Evolutionary conservation across 495 filamentous ascomycete genomes (phyloP).

Genomic region (Lophiotrema nucula): DNA sequence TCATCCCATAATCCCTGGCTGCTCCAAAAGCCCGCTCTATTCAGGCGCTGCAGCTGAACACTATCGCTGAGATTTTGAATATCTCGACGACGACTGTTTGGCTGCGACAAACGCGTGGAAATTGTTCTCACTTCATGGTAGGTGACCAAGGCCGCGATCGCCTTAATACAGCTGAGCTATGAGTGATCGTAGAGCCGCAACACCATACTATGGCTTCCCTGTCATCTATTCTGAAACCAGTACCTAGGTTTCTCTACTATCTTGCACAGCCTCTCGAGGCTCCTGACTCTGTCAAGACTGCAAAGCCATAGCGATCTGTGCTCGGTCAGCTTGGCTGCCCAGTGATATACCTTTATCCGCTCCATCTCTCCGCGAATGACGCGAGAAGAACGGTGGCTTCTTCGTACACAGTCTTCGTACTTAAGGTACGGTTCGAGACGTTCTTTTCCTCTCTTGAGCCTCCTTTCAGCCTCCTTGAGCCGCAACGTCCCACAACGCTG

Average conservation of each 20-base stretch:
- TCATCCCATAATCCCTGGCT: too few species aligned
- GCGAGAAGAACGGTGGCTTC: not conserved
- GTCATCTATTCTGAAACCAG: constrained; percentile 15
- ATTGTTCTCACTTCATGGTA: too few species aligned
- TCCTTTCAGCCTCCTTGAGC: constrained; percentile 14
- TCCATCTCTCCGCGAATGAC: constrained; percentile 12
- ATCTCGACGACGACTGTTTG: too few species aligned
- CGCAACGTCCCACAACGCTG: not conserved
- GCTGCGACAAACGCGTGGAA: too few species aligned
- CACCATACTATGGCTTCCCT: constrained; percentile 11
- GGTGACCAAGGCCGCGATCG: too few species aligned
- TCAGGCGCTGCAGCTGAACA: too few species aligned
- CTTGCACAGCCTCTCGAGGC: not conserved
- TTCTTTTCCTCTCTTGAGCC: not conserved
- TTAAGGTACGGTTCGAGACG: constrained; percentile 9
- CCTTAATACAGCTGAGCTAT: too few species aligned
- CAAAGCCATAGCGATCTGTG: not conserved
- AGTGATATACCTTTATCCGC: constrained; percentile 25
- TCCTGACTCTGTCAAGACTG: not conserved
- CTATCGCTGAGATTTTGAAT: too few species aligned
- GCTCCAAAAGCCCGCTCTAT: too few species aligned
- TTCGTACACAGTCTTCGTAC: constrained; percentile 1
- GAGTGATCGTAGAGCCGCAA: constrained; percentile 9
- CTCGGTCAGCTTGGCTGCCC: constrained; percentile 10
- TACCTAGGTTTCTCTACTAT: constrained; percentile 22